A percentile compares a stretch with the other conserved stretches of the same genome.
Evolutionary conservation across 768 basidiomycete genomes (phyloP).

Genomic region (Tephrocybe sp.): DNA sequence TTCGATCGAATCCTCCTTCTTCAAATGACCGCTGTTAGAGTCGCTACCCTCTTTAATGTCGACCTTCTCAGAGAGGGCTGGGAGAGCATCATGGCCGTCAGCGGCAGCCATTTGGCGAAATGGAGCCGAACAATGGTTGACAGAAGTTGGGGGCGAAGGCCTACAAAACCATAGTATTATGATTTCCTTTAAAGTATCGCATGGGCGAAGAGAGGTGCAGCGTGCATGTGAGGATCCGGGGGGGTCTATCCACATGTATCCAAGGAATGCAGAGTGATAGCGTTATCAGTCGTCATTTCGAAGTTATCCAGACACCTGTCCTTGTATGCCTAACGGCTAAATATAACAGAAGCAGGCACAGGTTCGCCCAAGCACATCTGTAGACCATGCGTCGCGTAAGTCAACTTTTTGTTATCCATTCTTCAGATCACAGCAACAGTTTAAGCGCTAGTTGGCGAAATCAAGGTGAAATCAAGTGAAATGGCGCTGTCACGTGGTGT

Average conservation of each 20-base stretch:
- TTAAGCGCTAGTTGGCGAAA: too few species aligned
- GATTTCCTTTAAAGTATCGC: not conserved
- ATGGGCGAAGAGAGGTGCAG: not conserved
- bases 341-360: too few species aligned
- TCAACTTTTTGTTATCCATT: too few species aligned
- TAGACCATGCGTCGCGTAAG: too few species aligned
- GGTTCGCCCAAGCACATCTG: too few species aligned
- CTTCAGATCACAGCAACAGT: too few species aligned
- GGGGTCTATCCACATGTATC: not conserved
- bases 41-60: not conserved
- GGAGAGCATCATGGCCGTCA: not conserved
- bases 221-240: not conserved
- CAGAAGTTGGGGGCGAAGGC: too few species aligned
- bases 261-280: not conserved
- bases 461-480: too few species aligned
- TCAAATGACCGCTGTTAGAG: slow-evolving; percentile 1
- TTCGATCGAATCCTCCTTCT: slow-evolving; percentile 17
- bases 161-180: not conserved
- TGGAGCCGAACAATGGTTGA: slow-evolving; percentile 1
- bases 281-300: slow-evolving; percentile 9
- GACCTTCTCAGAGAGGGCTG: slow-evolving; percentile 8
- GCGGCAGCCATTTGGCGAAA: not conserved
- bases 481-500: too few species aligned
- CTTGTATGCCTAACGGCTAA: too few species aligned
- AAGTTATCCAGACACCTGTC: not conserved